A percentile compares a stretch with the other conserved stretches of the same genome.
phyloP scores from a whole-genome alignment of 257 asterid genomes.

The Dorcoceras hygrometricum region DNA sequence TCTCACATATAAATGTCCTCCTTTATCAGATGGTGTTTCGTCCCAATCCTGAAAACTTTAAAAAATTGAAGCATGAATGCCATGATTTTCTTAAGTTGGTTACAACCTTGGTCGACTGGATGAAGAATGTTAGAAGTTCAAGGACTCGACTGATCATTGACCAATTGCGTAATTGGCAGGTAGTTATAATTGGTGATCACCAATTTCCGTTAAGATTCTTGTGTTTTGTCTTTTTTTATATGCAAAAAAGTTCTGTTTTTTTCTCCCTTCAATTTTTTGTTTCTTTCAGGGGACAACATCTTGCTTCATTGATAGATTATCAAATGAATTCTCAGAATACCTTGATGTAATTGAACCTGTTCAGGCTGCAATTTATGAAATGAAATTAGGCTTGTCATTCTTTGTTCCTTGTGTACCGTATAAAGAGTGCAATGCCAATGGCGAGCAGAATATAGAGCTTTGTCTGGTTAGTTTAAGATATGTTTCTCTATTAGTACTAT shows the following conservation, averaged over 20 bases:
- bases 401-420: conserved; percentile 44
- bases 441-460: conserved; percentile 41
- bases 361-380: conserved; percentile 77
- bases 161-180: conserved; percentile 80
- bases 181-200: conserved; percentile 19
- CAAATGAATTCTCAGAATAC: conserved; percentile 62
- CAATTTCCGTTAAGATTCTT: conserved; percentile 9
- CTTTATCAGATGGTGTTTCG: conserved; percentile 67
- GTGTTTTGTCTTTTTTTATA: conserved; percentile 8
- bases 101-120: conserved; percentile 40
- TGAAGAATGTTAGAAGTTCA: conserved; percentile 33
- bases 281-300: conserved; percentile 57
- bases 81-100: conserved; percentile 51
- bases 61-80: conserved; percentile 52
- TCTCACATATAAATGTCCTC: conserved; percentile 15
- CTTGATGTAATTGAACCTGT: conserved; percentile 74
- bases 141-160: conserved; percentile 32
- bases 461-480: conserved; percentile 43
- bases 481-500: conserved; percentile 8
- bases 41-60: conserved; percentile 58
- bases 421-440: conserved; percentile 33
- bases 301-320: conserved; percentile 55
- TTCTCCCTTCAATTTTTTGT: conserved; percentile 16
- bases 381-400: conserved; percentile 80
- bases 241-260: conserved; percentile 13